A percentile compares a stretch with the other conserved stretches of the same genome.
Conservation (phyloP, 306 rosid species). For the Purshia tridentata region DNA sequence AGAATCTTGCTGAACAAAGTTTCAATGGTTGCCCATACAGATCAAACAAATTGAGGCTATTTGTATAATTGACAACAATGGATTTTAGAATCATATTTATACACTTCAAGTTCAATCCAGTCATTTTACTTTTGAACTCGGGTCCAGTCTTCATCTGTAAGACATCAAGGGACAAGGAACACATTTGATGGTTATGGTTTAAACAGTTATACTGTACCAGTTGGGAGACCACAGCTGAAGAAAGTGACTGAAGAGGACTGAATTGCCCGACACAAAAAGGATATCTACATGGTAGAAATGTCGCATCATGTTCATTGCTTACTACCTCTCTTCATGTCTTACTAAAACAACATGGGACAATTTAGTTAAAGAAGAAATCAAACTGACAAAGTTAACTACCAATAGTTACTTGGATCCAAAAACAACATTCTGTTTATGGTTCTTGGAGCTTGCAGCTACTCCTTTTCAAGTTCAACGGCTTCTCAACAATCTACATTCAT, state of each 20-base stretch:
- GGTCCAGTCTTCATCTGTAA: conserved; percentile 20
- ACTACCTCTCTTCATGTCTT: conserved; percentile 13
- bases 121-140: conserved; percentile 5
- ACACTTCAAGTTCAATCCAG: background rate
- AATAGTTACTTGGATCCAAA: conserved; percentile 47
- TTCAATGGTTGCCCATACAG: background rate
- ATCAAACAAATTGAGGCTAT: background rate
- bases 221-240: conserved; percentile 30
- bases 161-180: conserved; percentile 16
- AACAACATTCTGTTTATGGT: conserved; percentile 47
- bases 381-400: conserved; percentile 48
- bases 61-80: background rate
- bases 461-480: conserved; percentile 51
- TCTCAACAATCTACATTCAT: conserved; percentile 54
- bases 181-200: conserved; percentile 23
- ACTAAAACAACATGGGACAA: conserved; percentile 20
- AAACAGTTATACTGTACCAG: conserved; percentile 31
- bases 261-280: conserved; percentile 22
- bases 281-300: conserved; percentile 36
- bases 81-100: conserved; percentile 1
- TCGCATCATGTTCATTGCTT: conserved; percentile 32
- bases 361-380: conserved; percentile 29
- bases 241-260: conserved; percentile 37
- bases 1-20: conserved; percentile 6
- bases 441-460: conserved; percentile 43